These are phyloP conservation scores for Ciborinia camelliae DNA, from an alignment of 2,329 filamentous ascomycete species.

Conservation along the genomic window DNA sequence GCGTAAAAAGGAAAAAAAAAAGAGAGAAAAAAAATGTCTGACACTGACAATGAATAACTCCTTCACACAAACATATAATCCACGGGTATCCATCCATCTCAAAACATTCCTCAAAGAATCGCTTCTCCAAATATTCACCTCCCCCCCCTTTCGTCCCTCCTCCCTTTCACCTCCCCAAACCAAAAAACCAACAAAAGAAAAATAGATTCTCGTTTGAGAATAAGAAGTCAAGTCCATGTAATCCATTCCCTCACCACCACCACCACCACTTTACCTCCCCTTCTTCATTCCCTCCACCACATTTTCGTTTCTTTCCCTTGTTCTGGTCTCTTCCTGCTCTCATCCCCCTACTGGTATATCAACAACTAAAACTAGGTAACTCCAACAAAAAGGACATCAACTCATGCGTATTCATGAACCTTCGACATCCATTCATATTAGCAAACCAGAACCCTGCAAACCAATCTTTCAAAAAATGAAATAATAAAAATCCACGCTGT, in stretches of 20 bases:
- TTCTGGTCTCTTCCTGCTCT: background rate
- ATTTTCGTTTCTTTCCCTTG: background rate
- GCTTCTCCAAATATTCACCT: background rate
- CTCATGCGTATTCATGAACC: conserved; percentile 6
- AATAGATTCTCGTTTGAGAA: background rate
- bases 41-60: background rate
- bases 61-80: background rate
- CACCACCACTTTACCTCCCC: background rate
- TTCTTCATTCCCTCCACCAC: background rate
- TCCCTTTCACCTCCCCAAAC: background rate
- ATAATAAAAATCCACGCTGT: background rate
- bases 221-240: background rate
- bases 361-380: conserved; percentile 3
- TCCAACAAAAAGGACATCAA: conserved; percentile 1
- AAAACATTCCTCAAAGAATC: background rate
- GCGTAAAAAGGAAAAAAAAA: background rate
- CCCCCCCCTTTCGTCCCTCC: background rate
- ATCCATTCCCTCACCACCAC: no score
- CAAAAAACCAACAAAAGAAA: background rate
- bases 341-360: background rate
- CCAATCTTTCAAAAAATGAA: background rate
- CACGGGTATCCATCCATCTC: conserved; percentile 15
- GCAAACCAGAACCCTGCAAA: background rate
- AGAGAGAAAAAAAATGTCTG: background rate
- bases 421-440: background rate